Evolutionary conservation across 345 rosid genomes (phyloP).

Genomic region (Hibiscus syriacus): DNA sequence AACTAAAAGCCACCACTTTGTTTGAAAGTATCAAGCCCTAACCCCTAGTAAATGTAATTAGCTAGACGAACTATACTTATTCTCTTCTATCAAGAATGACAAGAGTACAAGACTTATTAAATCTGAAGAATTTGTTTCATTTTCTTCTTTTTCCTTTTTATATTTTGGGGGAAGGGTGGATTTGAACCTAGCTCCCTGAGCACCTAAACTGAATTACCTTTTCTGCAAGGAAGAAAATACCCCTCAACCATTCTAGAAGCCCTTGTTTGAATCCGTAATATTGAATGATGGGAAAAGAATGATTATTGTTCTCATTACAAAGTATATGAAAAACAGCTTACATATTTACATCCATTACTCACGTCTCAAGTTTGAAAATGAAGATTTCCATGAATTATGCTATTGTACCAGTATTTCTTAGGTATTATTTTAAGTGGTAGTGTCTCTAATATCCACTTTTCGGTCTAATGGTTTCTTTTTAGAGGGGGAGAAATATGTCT

Average conservation of each 20-base stretch:
- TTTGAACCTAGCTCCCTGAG: not conserved
- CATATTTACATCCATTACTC: not conserved
- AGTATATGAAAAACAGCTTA: not conserved
- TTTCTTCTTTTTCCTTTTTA: not conserved
- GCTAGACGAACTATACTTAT: not conserved
- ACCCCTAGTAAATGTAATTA: not conserved
- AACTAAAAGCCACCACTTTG: not conserved
- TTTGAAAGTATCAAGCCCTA: not conserved
- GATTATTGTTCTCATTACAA: not conserved
- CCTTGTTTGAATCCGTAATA: not conserved
- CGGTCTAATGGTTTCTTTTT: slow-evolving; percentile 1
- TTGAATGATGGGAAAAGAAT: not conserved
- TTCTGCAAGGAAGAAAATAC: not conserved
- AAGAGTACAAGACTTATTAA: not conserved
- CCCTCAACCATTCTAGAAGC: not conserved
- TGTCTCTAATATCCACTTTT: not conserved
- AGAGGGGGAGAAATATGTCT: too few relatives aligned
- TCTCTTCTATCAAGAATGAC: not conserved
- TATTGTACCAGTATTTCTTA: not conserved
- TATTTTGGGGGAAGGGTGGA: not conserved
- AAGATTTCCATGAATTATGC: not conserved
- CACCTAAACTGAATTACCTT: not conserved
- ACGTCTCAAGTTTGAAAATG: not conserved
- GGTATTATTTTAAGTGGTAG: not conserved
- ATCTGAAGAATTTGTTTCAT: not conserved